A percentile compares a stretch with the other conserved stretches of the same genome.
These are phyloP conservation scores for Cunninghamia lanceolata DNA, from an alignment of 75 land plant species.

Conservation along the genomic window DNA sequence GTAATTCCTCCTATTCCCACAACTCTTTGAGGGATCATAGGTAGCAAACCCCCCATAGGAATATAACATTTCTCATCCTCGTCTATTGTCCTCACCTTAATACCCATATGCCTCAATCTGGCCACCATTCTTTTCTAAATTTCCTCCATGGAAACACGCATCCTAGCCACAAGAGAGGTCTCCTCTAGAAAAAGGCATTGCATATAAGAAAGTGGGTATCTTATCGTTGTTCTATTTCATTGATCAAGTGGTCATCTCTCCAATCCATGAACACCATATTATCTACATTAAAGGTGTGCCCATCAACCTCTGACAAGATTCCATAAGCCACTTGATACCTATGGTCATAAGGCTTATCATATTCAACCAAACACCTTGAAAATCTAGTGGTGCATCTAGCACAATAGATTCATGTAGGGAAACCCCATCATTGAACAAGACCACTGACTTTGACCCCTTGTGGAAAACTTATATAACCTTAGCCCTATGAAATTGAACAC, in stretches of 20 bases:
- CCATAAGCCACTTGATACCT: conserved; percentile 98
- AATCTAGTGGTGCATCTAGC: conserved; percentile 94
- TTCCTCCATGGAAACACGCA: conserved; percentile 75
- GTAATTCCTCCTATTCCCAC: conserved; percentile 86
- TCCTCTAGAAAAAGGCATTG: conserved; percentile 98
- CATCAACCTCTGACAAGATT: conserved; percentile 88
- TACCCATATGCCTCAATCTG: conserved; percentile 79
- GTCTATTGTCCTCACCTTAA: conserved; percentile 83
- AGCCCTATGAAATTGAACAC: conserved; percentile 82
- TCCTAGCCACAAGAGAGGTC: conserved; percentile 92
- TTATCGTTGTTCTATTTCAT: conserved; percentile 39
- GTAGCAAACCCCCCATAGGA: conserved; percentile 97
- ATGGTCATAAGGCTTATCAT: conserved; percentile 90
- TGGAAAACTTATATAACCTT: conserved; percentile 75
- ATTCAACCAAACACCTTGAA: conserved; percentile 84
- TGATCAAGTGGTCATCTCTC: conserved; percentile 81
- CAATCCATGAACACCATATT: conserved; percentile 99
- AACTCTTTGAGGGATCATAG: conserved; percentile 82
- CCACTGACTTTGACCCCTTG: conserved; percentile 51
- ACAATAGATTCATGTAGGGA: conserved; percentile 67
- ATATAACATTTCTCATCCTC: conserved; percentile 93
- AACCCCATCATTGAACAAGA: conserved; percentile 80
- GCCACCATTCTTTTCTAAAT: conserved; percentile 90
- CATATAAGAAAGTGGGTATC: conserved; percentile 92
- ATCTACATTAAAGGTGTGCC: conserved; percentile 86